Percentiles rank a stretch among this genome's conserved stretches.
phyloP scores from a whole-genome alignment of 495 filamentous ascomycete species.

The Annulohypoxylon nitens region DNA sequence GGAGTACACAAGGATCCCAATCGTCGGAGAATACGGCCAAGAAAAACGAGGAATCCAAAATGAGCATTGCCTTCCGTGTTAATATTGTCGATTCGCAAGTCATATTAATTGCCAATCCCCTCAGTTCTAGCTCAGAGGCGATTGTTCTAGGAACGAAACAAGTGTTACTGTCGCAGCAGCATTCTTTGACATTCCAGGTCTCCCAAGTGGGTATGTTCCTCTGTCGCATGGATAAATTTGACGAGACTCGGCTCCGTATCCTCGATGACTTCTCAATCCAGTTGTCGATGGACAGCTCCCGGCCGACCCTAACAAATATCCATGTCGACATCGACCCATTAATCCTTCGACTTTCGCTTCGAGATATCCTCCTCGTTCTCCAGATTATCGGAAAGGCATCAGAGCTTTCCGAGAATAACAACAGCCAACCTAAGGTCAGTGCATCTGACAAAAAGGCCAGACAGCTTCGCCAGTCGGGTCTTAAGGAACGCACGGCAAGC shows the following conservation, averaged over 20 bases:
- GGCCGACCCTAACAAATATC: slow-evolving; percentile 79
- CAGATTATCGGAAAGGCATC: slow-evolving; percentile 95
- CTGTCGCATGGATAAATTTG: slow-evolving; percentile 97
- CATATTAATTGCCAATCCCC: slow-evolving; percentile 94
- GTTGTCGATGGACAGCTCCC: slow-evolving; percentile 86
- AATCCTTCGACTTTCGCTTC: slow-evolving; percentile 89
- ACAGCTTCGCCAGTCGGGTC: slow-evolving; percentile 68
- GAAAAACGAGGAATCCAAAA: slow-evolving; percentile 59
- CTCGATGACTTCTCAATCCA: slow-evolving; percentile 95
- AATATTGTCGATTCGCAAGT: slow-evolving; percentile 96
- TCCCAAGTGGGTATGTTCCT: slow-evolving; percentile 97
- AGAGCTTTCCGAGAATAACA: slow-evolving; percentile 77
- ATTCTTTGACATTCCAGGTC: slow-evolving; percentile 91
- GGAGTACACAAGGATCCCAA: slow-evolving; percentile 20
- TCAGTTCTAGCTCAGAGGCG: slow-evolving; percentile 89
- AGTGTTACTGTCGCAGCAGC: slow-evolving; percentile 90
- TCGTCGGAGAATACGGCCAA: slow-evolving; percentile 24
- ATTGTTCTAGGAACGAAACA: slow-evolving; percentile 97
- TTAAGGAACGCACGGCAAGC: slow-evolving; percentile 74
- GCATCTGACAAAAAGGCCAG: slow-evolving; percentile 70
- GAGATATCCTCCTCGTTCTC: slow-evolving; percentile 92
- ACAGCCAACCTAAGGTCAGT: slow-evolving; percentile 54
- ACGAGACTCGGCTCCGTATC: slow-evolving; percentile 86
- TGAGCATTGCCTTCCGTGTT: slow-evolving; percentile 88
- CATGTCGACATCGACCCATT: slow-evolving; percentile 90